Conservation (phyloP, 768 basidiomycete genomes). For the Mrakia hoshinonis region DNA sequence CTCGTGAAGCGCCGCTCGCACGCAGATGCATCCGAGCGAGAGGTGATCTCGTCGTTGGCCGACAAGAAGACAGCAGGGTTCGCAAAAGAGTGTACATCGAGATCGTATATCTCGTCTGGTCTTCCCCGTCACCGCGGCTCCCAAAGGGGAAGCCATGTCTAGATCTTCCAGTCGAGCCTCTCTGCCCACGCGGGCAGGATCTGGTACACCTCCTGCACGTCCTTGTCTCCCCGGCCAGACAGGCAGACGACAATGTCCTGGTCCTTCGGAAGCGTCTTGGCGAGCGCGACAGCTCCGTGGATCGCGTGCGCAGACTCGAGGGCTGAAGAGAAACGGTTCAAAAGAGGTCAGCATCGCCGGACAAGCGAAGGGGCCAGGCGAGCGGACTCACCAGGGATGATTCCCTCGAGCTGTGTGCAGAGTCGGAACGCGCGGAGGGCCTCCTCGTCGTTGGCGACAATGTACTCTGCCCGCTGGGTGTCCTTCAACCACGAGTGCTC, state of each 20-base stretch:
- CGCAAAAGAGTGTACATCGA: too few relatives aligned
- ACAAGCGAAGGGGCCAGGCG: too few relatives aligned
- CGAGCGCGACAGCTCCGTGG: constrained; percentile 80
- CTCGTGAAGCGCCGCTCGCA: too few relatives aligned
- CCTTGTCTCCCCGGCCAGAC: constrained; percentile 93
- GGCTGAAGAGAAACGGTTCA: constrained; percentile 47
- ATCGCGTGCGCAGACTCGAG: constrained; percentile 93
- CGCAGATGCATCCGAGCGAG: too few relatives aligned
- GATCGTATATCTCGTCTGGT: too few relatives aligned
- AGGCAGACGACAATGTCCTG: constrained; percentile 83
- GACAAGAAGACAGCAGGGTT: too few relatives aligned
- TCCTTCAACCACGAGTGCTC: constrained; percentile 98
- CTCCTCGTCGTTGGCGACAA: constrained; percentile 85
- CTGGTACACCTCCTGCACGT: constrained; percentile 92
- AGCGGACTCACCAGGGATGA: constrained; percentile 68
- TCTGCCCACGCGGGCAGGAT: constrained; percentile 92
- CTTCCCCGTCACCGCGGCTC: too few relatives aligned
- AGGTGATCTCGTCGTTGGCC: too few relatives aligned
- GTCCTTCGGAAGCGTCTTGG: constrained; percentile 74
- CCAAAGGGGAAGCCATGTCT: not conserved
- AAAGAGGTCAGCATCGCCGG: not conserved
- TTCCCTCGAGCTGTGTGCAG: constrained; percentile 87
- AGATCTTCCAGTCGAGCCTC: constrained; percentile 81
- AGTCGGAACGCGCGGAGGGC: constrained; percentile 85
- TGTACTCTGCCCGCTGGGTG: constrained; percentile 84